Evolutionary conservation across 2,329 filamentous ascomycete species (phyloP), one percentile per base, ranked within the genome.

Genomic region (Claviceps capensis): DNA sequence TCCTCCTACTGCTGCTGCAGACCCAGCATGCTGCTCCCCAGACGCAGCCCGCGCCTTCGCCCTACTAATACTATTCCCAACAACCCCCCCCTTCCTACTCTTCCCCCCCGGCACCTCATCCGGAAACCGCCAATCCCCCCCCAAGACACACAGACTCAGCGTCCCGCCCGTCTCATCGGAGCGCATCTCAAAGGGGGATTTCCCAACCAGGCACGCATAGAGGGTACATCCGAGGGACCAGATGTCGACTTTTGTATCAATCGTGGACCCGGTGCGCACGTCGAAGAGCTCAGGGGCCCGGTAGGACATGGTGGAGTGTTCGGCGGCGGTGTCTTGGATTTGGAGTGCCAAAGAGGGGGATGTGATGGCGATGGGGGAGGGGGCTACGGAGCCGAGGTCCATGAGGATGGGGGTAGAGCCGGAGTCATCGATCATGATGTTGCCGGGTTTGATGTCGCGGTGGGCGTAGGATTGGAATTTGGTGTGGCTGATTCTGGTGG

Each of bases 301-400:
- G 71, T 98, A 98, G 0, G 93, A 90, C 91, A 98, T 97, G 42
- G 93, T 98, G 58, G 84, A 91, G 74, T 97, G 91, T 67, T 98
- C 93, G 51, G 91, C 93, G 22, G 93, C 93, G 42, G 82, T 86
- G 67, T 98, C 93, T 70, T 97, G 93, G 38, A 95, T 86, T 50
- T 90, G 88, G 47, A 98, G 81, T 45, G 93, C 93, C 51, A 94
- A 77, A 2, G 88, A 94, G 55, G 91, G 84, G 17, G 87, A 93
- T 4, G 91, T 95, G 59, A 97, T 91, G 26, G 87, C 81, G 53
- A 88, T 87, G 1, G 93, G 93, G 2, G 88, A 89, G 17, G 86
- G 86, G 42, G 88, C 85, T 52, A 98, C 76, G 53, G 89, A 96
- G 57, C 93, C 93, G 23, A 98, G 82, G 65, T 98, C 93, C 93